phyloP scores from a whole-genome alignment of 2,329 filamentous ascomycete species.

The Fusarium algeriense region DNA sequence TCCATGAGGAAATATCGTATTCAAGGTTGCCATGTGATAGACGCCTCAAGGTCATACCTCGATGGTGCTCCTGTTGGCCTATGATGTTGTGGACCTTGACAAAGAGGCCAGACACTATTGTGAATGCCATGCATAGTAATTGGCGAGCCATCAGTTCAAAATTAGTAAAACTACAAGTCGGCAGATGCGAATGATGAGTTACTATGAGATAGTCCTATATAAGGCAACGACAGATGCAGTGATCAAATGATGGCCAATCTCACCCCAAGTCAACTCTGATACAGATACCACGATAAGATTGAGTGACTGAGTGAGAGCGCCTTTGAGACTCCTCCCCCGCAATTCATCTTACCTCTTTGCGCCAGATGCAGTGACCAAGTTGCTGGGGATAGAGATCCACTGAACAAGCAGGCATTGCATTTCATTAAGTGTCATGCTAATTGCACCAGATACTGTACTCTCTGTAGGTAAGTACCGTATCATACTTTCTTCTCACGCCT shows the following conservation, averaged over 20 bases:
- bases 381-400: constrained; percentile 8
- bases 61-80: background rate
- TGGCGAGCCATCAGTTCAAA: accelerated
- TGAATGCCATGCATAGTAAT: no score
- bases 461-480: background rate
- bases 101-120: no score
- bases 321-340: constrained; percentile 26
- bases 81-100: constrained; percentile 15
- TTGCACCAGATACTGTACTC: background rate
- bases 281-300: background rate
- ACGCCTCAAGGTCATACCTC: constrained; percentile 6
- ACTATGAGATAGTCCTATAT: no score
- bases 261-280: background rate
- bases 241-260: background rate
- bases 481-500: background rate
- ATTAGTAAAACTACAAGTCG: background rate
- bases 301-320: background rate
- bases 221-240: no score
- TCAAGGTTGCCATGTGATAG: constrained; percentile 1
- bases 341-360: constrained; percentile 34
- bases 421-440: background rate
- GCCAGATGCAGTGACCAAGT: background rate
- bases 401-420: constrained; percentile 1
- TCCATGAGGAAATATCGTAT: background rate
- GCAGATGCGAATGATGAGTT: accelerated